Evolutionary conservation across 805 yeast genomes (phyloP), one percentile per base, ranked within the genome.

Genomic region (Hanseniaspora jakobsenii): DNA sequence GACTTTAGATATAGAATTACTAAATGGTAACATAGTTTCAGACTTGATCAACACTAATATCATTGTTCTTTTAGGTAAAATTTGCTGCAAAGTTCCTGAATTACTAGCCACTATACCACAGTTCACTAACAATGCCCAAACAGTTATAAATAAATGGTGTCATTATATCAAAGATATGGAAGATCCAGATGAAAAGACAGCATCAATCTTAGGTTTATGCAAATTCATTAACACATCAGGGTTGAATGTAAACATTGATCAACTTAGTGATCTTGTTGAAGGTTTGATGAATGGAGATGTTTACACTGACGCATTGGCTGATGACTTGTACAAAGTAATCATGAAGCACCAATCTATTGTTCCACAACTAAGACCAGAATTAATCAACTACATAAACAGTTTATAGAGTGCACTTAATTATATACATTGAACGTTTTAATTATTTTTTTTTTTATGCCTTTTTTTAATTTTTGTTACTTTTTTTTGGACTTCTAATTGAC

Each of bases 151-250:
- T 36, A 67, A 69, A 27, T 89, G 96, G 96, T 74, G 86, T 51
- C 64, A 72, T 22, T 73, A 72, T 34, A 77, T 84, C 68, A 60
- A 71, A 53, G 72, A 72, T 50, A 66, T 85, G 44, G 78, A 75
- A 34, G 91, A 83, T 51, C 78, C 86, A 47, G 81, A 78, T 43
- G 98, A 91, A 60, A 91, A 91, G 62, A 94, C 83, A 50, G 71
- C 86, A 9, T 80, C 94, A 2, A 84, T 81, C 57, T 70, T 70
- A 52, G 98, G 98, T 2, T 81, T 91, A 76, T 70, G 86, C 56
- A 73, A 72, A 46, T 71, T 77, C 24, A 66, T 89, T 14, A 67
- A 60, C 32, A 51, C 49, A 10, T 28, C 24, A 18, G 30, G 38
- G 10, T 32, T n/a, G 6, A 38, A 28, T 3, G 6, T 36, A 6